Evolutionary conservation across 179 eudicot genomes (phyloP).

Genomic region (Camellia oleifera): DNA sequence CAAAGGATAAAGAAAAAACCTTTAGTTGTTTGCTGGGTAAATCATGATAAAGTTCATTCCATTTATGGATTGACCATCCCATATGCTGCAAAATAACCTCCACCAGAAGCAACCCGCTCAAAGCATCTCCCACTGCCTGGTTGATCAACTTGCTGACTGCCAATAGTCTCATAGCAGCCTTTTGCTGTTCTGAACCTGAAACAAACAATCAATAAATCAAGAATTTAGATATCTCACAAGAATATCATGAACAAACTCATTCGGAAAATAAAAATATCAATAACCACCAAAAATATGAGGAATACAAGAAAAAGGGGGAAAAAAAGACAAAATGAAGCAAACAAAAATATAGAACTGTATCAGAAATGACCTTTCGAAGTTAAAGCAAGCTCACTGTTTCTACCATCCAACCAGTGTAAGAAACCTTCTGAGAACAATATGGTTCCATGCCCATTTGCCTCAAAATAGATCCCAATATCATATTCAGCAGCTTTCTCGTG

Average conservation of each 20-base stretch:
- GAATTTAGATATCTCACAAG: background rate
- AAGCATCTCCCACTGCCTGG: conserved; percentile 97
- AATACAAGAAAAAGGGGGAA: background rate
- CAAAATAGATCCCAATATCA: conserved; percentile 93
- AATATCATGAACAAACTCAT: background rate
- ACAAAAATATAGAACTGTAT: background rate
- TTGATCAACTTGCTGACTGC: conserved; percentile 86
- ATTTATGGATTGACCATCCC: conserved; percentile 80
- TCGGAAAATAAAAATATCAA: background rate
- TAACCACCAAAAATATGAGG: background rate
- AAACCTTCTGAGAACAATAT: conserved; percentile 70
- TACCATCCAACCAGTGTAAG: conserved; percentile 62
- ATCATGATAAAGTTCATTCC: conserved; percentile 87
- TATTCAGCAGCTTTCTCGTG: conserved; percentile 89
- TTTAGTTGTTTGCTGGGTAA: conserved; percentile 92
- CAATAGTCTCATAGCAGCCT: conserved; percentile 74
- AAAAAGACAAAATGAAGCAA: background rate
- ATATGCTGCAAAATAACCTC: conserved; percentile 73
- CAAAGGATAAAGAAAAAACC: conserved; percentile 38
- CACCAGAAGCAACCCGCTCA: conserved; percentile 88
- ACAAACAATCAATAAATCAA: conserved; percentile 17
- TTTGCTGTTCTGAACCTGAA: conserved; percentile 69
- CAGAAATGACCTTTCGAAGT: conserved; percentile 48
- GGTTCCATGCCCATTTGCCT: conserved; percentile 99
- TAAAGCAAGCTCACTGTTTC: conserved; percentile 42